Conservation (phyloP, 768 basidiomycete species). For the Termitomyces sp. region DNA sequence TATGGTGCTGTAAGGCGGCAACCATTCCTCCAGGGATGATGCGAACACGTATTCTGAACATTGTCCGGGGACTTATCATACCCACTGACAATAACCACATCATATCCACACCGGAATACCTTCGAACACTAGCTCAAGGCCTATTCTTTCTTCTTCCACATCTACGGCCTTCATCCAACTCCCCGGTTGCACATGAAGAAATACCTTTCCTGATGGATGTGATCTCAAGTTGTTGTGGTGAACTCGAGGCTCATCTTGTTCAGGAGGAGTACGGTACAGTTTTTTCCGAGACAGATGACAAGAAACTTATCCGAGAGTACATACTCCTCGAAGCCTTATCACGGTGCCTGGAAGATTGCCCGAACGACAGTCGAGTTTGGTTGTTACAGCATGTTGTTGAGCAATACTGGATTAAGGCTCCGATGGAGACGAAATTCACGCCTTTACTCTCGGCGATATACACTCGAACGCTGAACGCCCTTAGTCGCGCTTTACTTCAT, state of each 20-base stretch:
- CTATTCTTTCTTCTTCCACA: constrained; percentile 46
- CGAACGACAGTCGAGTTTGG: constrained; percentile 41
- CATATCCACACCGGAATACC: constrained; percentile 34
- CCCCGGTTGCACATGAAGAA: constrained; percentile 22
- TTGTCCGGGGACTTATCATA: constrained; percentile 42
- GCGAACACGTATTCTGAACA: constrained; percentile 44
- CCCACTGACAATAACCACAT: constrained; percentile 35
- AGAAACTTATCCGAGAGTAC: constrained; percentile 24
- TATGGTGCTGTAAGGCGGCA: constrained; percentile 71
- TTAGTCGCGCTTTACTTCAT: constrained; percentile 20
- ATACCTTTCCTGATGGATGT: constrained; percentile 32
- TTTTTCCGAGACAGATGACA: constrained; percentile 30
- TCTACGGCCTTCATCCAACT: constrained; percentile 21
- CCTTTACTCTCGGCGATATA: constrained; percentile 42
- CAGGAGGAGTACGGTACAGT: constrained; percentile 45
- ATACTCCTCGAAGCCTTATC: constrained; percentile 44
- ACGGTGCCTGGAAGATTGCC: constrained; percentile 45
- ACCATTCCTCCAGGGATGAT: constrained; percentile 31
- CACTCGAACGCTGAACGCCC: constrained; percentile 36
- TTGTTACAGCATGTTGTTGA: constrained; percentile 43
- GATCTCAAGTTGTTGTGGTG: constrained; percentile 43
- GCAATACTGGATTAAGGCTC: constrained; percentile 45
- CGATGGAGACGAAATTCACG: constrained; percentile 27
- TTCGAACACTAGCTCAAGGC: constrained; percentile 47
- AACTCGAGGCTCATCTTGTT: constrained; percentile 38